Base-by-base conservation (phyloP, 352 stramenopile species). In the Globisporangium echinulatum region DNA sequence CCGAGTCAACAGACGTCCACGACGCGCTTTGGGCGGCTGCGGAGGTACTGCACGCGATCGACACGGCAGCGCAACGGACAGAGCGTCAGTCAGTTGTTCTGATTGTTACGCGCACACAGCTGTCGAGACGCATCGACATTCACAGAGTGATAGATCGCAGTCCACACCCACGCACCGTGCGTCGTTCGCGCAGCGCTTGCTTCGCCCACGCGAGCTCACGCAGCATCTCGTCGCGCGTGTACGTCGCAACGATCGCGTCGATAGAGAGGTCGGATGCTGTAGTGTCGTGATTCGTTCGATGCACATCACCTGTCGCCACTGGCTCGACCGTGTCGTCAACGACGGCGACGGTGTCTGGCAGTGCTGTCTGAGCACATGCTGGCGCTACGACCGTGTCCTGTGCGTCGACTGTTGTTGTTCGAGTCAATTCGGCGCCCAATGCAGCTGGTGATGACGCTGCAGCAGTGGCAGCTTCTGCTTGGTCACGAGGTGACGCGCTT, bases 191-290 rank as follows among this genome's bases (percentile, higher is more conserved):
- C 42, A 87, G 60, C 33, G 77, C 75, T 40, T 81, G 67, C 15
- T 62, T 62, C 39, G 72, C 63, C 77, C 76, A 88, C 58, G 74
- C 52, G n/a, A 88, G 66, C 66, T 88, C 79, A 17, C 74, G 55
- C 36, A 69, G 43, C n/a, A 87, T 77, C 52, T 85, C 79, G 0
- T 64, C 67, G 48, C 70, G 72, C 25, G 76, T 71, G 66, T 85
- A 65, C 13, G 72, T 81, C 43, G 64, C 61, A 1, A 88, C 59
- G 52, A 88, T 82, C 44, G 64, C 50, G 36, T 79, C 67, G 17
- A 81, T 67, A 3, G 59, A 49, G 49, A 59, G 60, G 25, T 33
- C 25, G 11, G 50, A 1, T 0, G 38, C 14, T 17, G 15, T 13
- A 3, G 14, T n/a, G 7, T 50, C 38, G 6, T 17, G 6, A 17